These are phyloP conservation scores for Cryphonectria parasitica DNA, from an alignment of 2,329 filamentous ascomycete species.

Conservation along the genomic window DNA sequence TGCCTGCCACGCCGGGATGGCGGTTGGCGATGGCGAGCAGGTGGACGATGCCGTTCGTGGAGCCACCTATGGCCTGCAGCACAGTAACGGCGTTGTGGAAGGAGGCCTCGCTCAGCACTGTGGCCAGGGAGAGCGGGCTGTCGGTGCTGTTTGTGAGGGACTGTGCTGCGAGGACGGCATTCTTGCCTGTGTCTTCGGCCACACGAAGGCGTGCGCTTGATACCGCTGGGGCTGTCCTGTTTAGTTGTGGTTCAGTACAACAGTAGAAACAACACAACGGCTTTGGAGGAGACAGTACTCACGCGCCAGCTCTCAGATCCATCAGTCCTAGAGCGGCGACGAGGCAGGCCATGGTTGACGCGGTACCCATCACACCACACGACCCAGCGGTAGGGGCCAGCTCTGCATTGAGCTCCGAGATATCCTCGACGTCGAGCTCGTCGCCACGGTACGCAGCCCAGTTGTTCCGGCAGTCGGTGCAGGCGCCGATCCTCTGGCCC, in stretches of 20 bases:
- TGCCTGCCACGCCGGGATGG: constrained; percentile 64
- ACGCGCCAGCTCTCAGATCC: constrained; percentile 63
- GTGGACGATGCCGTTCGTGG: constrained; percentile 84
- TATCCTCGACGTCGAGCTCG: constrained; percentile 71
- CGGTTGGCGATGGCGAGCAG: constrained; percentile 84
- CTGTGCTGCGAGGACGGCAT: constrained; percentile 67
- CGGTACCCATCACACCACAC: constrained; percentile 90
- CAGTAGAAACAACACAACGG: background rate
- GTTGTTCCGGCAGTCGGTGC: constrained; percentile 74
- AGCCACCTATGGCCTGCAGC: constrained; percentile 83
- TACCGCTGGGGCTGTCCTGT: constrained; percentile 70
- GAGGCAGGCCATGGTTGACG: constrained; percentile 86
- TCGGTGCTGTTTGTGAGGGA: constrained; percentile 49
- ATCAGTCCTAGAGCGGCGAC: constrained; percentile 84
- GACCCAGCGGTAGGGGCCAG: constrained; percentile 76
- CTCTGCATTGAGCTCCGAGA: constrained; percentile 71
- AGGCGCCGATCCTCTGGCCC: constrained; percentile 69
- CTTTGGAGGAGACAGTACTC: no score
- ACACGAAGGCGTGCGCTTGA: constrained; percentile 80
- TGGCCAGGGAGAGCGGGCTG: constrained; percentile 63
- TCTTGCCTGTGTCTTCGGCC: constrained; percentile 71
- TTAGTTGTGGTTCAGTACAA: background rate
- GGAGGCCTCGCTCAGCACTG: constrained; percentile 66
- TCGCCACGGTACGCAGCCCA: constrained; percentile 72
- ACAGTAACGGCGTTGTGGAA: constrained; percentile 88